Percentiles rank a stretch among this genome's conserved stretches.
phyloP scores from a whole-genome alignment of 108 stramenopile species.

The Nitzschia sp. region DNA sequence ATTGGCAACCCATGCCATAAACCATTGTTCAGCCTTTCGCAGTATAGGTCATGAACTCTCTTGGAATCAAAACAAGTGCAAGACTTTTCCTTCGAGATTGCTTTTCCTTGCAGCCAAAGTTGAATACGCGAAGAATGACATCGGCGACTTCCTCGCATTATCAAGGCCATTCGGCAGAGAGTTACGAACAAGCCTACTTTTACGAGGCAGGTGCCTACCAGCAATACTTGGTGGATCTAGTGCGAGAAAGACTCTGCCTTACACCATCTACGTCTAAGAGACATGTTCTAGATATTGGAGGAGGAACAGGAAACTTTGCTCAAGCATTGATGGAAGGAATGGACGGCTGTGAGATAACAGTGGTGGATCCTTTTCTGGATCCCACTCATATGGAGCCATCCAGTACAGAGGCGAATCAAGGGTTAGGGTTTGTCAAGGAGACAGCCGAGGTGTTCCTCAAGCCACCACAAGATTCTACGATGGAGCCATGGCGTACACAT shows the following conservation, averaged over 20 bases:
- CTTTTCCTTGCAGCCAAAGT: neutral
- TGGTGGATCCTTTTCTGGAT: conserved; percentile 67
- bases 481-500: conserved; percentile 22
- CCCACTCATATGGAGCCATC: neutral
- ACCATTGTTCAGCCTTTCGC: no score
- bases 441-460: conserved; percentile 47
- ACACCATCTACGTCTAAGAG: neutral
- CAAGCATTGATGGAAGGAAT: conserved; percentile 14
- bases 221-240: conserved; percentile 40
- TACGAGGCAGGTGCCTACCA: conserved; percentile 59
- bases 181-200: conserved; percentile 64
- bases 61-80: neutral
- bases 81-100: neutral
- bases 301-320: conserved; percentile 78
- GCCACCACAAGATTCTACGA: neutral
- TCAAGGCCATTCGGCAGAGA: conserved; percentile 46
- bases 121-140: conserved; percentile 2
- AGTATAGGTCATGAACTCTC: neutral
- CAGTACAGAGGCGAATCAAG: neutral
- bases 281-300: conserved; percentile 47
- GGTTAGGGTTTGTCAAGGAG: conserved; percentile 49
- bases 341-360: conserved; percentile 22
- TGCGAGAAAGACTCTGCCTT: conserved; percentile 25
- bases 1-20: no score
- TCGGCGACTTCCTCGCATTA: conserved; percentile 45